These are phyloP conservation scores for Alternaria infectoria DNA, from an alignment of 2,329 filamentous ascomycete species.

Conservation along the genomic window DNA sequence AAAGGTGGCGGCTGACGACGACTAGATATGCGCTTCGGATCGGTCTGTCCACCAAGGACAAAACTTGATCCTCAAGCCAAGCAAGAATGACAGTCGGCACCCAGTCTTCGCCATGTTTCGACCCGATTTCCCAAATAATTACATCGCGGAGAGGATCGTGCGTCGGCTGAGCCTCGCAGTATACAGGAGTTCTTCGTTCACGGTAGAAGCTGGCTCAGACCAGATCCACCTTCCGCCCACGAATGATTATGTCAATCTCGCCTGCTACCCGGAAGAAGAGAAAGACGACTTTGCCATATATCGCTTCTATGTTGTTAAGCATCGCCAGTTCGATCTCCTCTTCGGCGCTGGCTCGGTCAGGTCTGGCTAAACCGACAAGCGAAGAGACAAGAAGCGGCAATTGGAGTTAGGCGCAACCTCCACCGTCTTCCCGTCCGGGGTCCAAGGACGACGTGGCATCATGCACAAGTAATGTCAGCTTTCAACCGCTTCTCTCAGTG, in stretches of 20 bases:
- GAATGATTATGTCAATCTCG: conserved; percentile 2
- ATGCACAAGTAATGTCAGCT: not conserved
- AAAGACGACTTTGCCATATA: not conserved
- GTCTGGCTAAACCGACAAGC: not conserved
- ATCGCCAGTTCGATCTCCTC: conserved; percentile 8
- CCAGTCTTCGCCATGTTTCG: not conserved
- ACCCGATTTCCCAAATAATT: not conserved
- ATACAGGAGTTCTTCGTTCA: not conserved
- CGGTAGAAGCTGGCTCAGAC: not conserved
- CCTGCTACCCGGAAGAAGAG: not conserved
- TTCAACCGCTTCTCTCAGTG: not conserved
- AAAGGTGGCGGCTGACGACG: not conserved
- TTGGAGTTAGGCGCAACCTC: not conserved
- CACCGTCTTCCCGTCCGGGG: not conserved
- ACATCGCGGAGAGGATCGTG: not conserved
- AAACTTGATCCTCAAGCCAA: not conserved
- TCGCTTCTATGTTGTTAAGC: conserved; percentile 7
- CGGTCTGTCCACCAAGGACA: not conserved
- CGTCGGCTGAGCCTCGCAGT: not conserved
- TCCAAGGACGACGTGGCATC: not conserved
- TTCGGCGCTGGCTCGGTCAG: not conserved
- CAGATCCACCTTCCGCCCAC: not conserved
- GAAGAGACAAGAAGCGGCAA: not conserved
- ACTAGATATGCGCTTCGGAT: not conserved
- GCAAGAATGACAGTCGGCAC: not conserved